A percentile compares a stretch with the other conserved stretches of the same genome.
These are phyloP conservation scores for Aspergillus sp. DNA, from an alignment of 2,329 filamentous ascomycete genomes.

Conservation along the genomic window DNA sequence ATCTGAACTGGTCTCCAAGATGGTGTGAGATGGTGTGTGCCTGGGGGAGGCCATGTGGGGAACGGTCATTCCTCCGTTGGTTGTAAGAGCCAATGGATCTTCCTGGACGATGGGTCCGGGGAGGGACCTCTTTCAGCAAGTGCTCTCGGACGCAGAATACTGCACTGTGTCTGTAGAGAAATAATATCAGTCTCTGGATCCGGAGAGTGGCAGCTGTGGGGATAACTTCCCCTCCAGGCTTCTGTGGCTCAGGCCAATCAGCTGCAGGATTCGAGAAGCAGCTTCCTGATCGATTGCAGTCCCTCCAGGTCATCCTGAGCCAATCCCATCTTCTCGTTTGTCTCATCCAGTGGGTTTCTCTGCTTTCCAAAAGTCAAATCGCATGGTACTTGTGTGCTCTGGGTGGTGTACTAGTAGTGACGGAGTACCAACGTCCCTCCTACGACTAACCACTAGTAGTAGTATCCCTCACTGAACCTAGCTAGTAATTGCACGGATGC, in stretches of 20 bases:
- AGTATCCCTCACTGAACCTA: background rate
- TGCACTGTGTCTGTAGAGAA: slow-evolving; percentile 4
- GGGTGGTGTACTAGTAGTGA: background rate
- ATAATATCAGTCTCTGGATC: slow-evolving; percentile 15
- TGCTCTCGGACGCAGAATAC: background rate
- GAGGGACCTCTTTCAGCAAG: background rate
- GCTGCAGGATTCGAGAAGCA: background rate
- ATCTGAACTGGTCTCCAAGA: background rate
- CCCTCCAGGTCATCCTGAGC: background rate
- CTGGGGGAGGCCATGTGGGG: slow-evolving; percentile 8
- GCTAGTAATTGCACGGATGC: background rate
- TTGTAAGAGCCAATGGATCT: background rate
- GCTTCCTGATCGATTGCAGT: background rate
- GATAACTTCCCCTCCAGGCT: background rate
- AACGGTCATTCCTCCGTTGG: slow-evolving; percentile 3
- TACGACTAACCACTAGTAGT: background rate
- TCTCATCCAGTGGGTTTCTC: background rate
- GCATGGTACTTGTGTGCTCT: background rate
- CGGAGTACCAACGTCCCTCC: background rate
- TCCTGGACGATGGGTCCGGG: slow-evolving; percentile 7
- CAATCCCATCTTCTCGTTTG: background rate
- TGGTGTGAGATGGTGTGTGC: slow-evolving; percentile 6
- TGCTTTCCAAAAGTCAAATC: background rate
- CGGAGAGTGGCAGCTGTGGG: slow-evolving; percentile 21
- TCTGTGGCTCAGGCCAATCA: slow-evolving; percentile 10